Conservation (phyloP, 192 early-diverging fungal genomes). For the Coemansia sp. region DNA sequence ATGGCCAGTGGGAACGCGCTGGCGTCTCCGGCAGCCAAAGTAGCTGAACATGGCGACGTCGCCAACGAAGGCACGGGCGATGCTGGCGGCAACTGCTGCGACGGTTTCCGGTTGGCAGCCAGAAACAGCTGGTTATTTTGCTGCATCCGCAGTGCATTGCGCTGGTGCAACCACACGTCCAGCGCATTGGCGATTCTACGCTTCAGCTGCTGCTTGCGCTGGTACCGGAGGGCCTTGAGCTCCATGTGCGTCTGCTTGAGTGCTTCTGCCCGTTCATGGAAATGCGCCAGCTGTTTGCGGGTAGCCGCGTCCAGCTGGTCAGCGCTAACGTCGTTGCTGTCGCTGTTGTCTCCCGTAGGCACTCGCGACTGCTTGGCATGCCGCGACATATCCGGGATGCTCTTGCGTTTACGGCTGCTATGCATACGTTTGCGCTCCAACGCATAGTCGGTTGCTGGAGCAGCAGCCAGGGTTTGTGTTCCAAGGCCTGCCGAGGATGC, state of each 20-base stretch:
- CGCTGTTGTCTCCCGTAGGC: slow-evolving; percentile 17
- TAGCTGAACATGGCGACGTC: not conserved
- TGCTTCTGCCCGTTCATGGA: slow-evolving; percentile 10
- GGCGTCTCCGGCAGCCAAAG: not conserved
- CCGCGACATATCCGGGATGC: slow-evolving; percentile 50
- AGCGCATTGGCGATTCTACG: slow-evolving; percentile 24
- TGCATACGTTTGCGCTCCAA: not conserved
- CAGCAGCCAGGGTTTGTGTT: not conserved
- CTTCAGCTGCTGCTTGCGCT: slow-evolving; percentile 33
- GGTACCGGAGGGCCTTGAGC: slow-evolving; percentile 27
- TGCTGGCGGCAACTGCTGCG: not conserved
- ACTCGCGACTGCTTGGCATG: slow-evolving; percentile 45
- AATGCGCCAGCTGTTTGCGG: slow-evolving; percentile 8
- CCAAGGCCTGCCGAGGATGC: not conserved
- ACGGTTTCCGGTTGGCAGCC: too few relatives aligned
- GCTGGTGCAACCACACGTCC: slow-evolving; percentile 22
- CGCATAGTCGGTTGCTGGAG: too few relatives aligned
- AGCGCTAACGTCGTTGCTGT: not conserved
- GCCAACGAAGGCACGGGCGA: slow-evolving; percentile 4
- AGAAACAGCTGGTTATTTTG: not conserved
- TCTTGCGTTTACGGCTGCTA: slow-evolving; percentile 48
- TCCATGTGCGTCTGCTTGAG: slow-evolving; percentile 28
- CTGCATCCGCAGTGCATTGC: not conserved
- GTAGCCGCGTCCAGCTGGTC: slow-evolving; percentile 15
- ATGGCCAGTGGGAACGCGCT: not conserved